Conservation (phyloP, 805 yeast genomes). For the Tetrapisispora taiwanensis region DNA sequence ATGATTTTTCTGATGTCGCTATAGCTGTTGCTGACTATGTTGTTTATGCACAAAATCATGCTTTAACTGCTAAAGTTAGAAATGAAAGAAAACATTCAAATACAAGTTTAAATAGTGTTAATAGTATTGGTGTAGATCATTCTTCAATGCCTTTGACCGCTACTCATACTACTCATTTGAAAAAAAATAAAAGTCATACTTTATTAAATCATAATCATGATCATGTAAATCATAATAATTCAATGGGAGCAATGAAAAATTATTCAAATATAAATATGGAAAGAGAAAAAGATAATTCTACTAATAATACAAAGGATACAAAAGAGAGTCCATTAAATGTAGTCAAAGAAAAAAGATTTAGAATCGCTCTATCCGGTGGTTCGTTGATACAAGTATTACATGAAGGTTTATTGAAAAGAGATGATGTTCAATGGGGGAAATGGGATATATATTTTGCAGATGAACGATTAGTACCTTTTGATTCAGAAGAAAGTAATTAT, state of each 20-base stretch:
- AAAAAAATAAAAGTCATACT: background rate
- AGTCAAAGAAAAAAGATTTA: constrained; percentile 52
- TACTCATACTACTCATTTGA: background rate
- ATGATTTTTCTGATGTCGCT: constrained; percentile 82
- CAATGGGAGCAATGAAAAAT: background rate
- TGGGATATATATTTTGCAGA: constrained; percentile 98
- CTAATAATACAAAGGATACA: constrained; percentile 8
- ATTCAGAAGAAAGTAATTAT: constrained; percentile 71
- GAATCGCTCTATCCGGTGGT: constrained; percentile 89
- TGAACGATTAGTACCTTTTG: constrained; percentile 87
- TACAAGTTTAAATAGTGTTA: constrained; percentile 9
- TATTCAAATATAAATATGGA: constrained; percentile 2
- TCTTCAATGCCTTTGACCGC: background rate
- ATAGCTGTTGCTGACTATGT: constrained; percentile 96
- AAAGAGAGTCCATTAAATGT: constrained; percentile 19
- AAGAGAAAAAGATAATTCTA: constrained; percentile 2
- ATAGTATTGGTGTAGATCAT: constrained; percentile 2
- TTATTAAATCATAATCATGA: background rate
- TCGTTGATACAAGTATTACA: constrained; percentile 77
- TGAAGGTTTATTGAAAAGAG: constrained; percentile 72
- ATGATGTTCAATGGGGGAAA: constrained; percentile 76
- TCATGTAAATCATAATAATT: background rate
- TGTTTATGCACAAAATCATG: constrained; percentile 70
- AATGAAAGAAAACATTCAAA: constrained; percentile 15
- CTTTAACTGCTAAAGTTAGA: constrained; percentile 19